Evolutionary conservation across 2,329 filamentous ascomycete species (phyloP), one percentile per base, ranked within the genome.

Genomic region (Fusarium gaditjirri): DNA sequence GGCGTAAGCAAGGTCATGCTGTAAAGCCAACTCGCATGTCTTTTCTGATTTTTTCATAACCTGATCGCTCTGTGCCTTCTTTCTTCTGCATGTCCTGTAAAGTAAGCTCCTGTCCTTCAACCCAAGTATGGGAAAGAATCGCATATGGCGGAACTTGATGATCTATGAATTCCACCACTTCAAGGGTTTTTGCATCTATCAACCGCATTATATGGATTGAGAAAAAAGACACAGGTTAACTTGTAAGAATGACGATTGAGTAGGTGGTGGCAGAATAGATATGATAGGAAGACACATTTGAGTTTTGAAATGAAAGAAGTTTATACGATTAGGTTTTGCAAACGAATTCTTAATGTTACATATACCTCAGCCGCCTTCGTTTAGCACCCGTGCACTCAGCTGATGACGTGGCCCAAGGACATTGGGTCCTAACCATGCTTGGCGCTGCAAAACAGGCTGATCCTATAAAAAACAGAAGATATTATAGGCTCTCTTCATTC

Each of bases 281-380:
- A 4, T 19, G 5, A 43, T 8, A 5, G 3, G 2, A 9, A 43
- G 27, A 25, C 6, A 17, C 0, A 5, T 17, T 3, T 8, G 0
- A 21, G 21, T 27, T 27, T 6, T 2, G 27, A 27, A 9, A 16
- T 8, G 5, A 29, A 29, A 29, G 27, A 29, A 29, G 27, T 29
- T 29, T 8, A 29, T 8, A 29, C 6, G 8, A 29, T 29, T 29
- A 9, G 6, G 27, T 9, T 29, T 29, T 9, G 27, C 27, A 29
- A 29, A 29, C 27, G 9, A 29, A 7, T 29, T 6, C 27, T 9
- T 29, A 9, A 29, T 29, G 9, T 7, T 7, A 29, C 27, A 29
- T 29, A 29, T n/a, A n/a, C n/a, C 27, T 29, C 2, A 44, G 17
- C 17, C 23, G 1, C 35, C 17, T 10, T 36, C 35, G 11, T 36